phyloP scores from a whole-genome alignment of 2,329 filamentous ascomycete species.

The Nothomitra cinnamomea region DNA sequence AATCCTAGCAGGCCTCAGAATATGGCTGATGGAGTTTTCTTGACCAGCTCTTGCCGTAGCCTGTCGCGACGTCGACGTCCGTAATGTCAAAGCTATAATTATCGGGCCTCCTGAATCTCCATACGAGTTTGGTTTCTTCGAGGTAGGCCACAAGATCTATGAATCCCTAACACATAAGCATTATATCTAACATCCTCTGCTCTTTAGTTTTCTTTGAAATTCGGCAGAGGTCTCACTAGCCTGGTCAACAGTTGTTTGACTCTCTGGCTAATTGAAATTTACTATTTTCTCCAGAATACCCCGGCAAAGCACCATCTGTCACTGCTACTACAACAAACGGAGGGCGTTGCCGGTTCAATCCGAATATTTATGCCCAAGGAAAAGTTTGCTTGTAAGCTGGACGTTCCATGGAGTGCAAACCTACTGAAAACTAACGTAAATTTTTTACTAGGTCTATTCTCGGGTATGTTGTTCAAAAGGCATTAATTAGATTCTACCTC shows the following conservation, averaged over 20 bases:
- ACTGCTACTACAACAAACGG: constrained; percentile 69
- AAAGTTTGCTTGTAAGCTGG: constrained; percentile 73
- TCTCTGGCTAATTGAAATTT: neutral
- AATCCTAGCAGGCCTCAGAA: neutral
- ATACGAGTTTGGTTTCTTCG: constrained; percentile 95
- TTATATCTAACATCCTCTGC: constrained; percentile 1
- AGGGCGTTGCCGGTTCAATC: constrained; percentile 84
- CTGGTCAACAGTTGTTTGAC: constrained; percentile 4
- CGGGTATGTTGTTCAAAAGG: constrained; percentile 38
- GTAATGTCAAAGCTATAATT: constrained; percentile 73
- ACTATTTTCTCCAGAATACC: constrained; percentile 54
- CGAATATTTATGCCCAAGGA: constrained; percentile 83
- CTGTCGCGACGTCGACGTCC: constrained; percentile 74
- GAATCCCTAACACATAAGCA: no score
- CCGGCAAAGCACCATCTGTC: constrained; percentile 44
- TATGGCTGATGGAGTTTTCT: constrained; percentile 12
- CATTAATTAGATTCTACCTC: neutral
- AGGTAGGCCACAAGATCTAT: constrained; percentile 39
- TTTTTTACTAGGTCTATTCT: constrained; percentile 51
- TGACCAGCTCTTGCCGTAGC: constrained; percentile 63
- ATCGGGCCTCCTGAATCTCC: constrained; percentile 87
- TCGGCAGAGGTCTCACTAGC: constrained; percentile 44
- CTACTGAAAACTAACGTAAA: neutral
- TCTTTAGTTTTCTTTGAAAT: constrained; percentile 54
- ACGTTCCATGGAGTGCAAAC: constrained; percentile 6